Evolutionary conservation across 345 rosid species (phyloP), one percentile per base, ranked within the genome.

Genomic region (Zanthoxylum bungeanum): DNA sequence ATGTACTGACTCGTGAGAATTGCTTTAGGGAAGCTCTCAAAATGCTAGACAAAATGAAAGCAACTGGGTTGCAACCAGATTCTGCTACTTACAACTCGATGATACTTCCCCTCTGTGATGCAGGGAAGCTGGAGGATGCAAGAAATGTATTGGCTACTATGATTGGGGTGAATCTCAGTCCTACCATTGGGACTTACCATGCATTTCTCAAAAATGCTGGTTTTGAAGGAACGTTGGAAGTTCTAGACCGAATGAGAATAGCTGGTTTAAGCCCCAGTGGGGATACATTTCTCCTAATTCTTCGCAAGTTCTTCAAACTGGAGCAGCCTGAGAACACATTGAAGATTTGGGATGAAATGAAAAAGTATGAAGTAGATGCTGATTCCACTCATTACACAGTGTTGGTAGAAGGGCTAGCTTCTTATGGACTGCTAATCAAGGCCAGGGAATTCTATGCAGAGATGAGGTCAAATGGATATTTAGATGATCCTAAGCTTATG

Each of bases 271-370:
- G 93, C 75, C 97, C 96, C 22, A 76, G 47, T 19, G 80, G 76
- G 66, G 88, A 85, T 51, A 84, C 91, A 16, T 89, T 93, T 79
- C 82, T 80, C 68, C 75, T 88, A 62, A 8, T 93, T 79, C 82
- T 93, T 64, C 63, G 69, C 19, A 91, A 83, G 73, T 72, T 85
- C 63, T 84, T 93, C 73, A 82, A 79, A 76, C 66, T 78, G 65
- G 76, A 81, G 72, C 91, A 89, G 75, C 87, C 90, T 8, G 90
- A 88, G 71, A 78, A 80, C 75, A 88, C 90, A 60, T 66, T 93
- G 82, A 87, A 83, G 82, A 79, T 89, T 36, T 91, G 93, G 98
- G 59, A 61, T 21, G 90, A 88, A 83, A 88, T 91, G 94, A 77
- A 76, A 83, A 80, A 70, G 49, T 85, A 85, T 79, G 87, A 82